phyloP scores from a whole-genome alignment of 1,284 basidiomycete genomes.

The Tilletia indica region DNA sequence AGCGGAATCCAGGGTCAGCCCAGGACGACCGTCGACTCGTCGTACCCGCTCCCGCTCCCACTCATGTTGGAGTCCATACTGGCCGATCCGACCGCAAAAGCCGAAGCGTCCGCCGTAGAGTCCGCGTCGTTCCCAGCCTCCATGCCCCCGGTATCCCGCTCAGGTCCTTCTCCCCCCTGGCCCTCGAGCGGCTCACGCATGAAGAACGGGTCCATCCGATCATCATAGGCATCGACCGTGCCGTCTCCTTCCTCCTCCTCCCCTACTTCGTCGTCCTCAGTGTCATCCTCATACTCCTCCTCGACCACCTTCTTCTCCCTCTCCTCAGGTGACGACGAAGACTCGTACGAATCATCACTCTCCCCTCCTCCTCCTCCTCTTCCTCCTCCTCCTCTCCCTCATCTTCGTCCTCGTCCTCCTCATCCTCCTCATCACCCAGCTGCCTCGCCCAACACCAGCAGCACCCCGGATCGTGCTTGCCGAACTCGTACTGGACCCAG shows the following conservation, averaged over 20 bases:
- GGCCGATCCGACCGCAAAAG: neutral
- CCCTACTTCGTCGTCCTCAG: neutral
- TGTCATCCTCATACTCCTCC: neutral
- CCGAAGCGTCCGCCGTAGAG: neutral
- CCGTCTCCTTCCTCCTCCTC: neutral
- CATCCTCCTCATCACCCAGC: neutral
- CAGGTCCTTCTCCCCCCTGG: neutral
- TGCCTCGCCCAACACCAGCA: neutral
- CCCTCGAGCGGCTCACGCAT: neutral
- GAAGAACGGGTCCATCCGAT: conserved; percentile 2
- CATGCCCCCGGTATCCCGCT: neutral
- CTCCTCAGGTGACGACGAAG: neutral
- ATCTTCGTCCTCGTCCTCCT: neutral
- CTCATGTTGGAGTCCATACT: neutral
- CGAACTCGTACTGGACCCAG: conserved; percentile 11
- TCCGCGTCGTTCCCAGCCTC: neutral
- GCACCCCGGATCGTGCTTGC: neutral
- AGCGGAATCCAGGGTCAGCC: neutral
- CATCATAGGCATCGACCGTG: neutral
- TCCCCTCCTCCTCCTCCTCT: neutral
- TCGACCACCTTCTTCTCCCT: neutral
- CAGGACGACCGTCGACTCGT: neutral
- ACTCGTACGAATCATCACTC: neutral
- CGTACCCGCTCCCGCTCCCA: neutral
- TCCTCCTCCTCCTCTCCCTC: neutral